A percentile compares a stretch with the other conserved stretches of the same genome.
phyloP scores from a whole-genome alignment of 2,329 filamentous ascomycete genomes.

The Alternaria metachromatica region DNA sequence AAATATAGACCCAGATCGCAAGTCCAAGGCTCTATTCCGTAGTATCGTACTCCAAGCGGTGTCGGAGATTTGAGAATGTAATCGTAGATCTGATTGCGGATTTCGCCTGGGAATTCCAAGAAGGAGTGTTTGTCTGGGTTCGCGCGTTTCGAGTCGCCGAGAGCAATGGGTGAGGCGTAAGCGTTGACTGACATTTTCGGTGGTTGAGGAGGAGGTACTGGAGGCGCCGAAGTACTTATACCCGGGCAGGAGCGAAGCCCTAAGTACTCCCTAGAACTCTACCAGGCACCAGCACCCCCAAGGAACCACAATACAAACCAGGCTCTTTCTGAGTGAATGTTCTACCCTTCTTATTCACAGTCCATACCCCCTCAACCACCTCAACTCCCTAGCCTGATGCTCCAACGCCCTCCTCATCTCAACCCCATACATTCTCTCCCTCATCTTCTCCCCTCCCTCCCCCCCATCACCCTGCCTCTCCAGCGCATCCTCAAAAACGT shows the following conservation, averaged over 20 bases:
- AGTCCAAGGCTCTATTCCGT: not conserved
- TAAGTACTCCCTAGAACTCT: not conserved
- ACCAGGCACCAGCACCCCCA: not conserved
- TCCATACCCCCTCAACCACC: constrained; percentile 74
- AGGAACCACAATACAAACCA: not conserved
- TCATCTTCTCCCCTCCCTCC: constrained; percentile 48
- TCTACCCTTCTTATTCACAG: constrained; percentile 39
- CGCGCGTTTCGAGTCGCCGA: not conserved
- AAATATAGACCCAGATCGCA: not conserved
- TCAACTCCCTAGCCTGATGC: constrained; percentile 78
- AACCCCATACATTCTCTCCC: constrained; percentile 68
- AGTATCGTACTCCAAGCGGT: not conserved
- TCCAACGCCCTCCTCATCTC: constrained; percentile 78
- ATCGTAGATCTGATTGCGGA: not conserved
- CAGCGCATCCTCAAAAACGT: constrained; percentile 43
- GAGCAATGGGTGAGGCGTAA: not conserved
- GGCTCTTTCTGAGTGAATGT: not conserved
- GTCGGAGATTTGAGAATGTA: not conserved
- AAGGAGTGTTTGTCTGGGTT: not conserved
- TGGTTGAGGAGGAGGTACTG: not conserved
- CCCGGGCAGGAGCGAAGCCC: accelerated
- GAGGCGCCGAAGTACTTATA: not conserved
- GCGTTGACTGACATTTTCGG: not conserved
- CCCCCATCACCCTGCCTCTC: constrained; percentile 46
- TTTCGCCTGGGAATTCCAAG: not conserved